Conservation (phyloP, 23 red algal genomes). For the Gracilariopsis chorda region DNA sequence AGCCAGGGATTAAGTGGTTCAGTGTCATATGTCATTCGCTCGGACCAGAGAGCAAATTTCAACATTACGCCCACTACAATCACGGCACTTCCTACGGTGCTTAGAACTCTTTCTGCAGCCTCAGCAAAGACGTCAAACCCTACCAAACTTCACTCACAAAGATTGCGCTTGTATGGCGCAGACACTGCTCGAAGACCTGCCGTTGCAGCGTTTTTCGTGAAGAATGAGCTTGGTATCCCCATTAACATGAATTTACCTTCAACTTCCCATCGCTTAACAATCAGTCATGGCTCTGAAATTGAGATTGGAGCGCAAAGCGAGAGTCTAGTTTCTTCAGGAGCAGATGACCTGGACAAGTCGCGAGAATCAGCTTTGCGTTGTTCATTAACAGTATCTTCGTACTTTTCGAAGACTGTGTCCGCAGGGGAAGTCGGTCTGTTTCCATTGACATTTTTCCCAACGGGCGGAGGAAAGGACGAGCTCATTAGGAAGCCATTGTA, state of each 20-base stretch:
- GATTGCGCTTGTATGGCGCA: neutral
- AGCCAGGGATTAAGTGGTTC: conserved; percentile 68
- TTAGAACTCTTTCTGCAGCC: conserved; percentile 14
- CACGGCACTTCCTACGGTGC: conserved; percentile 17
- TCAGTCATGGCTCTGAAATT: conserved; percentile 36
- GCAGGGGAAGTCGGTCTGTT: conserved; percentile 49
- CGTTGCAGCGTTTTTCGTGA: conserved; percentile 89
- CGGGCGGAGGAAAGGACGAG: neutral
- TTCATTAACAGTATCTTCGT: conserved; percentile 33
- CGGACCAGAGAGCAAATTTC: conserved; percentile 57
- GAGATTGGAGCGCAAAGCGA: conserved; percentile 73
- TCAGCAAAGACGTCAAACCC: neutral
- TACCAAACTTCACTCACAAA: neutral
- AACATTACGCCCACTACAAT: conserved; percentile 78
- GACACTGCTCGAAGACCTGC: conserved; percentile 54
- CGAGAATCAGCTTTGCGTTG: conserved; percentile 41
- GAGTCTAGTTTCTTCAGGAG: conserved; percentile 30
- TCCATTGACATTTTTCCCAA: conserved; percentile 32
- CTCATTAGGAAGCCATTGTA: neutral
- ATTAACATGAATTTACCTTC: conserved; percentile 52
- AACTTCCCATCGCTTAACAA: conserved; percentile 34
- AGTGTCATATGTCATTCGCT: conserved; percentile 56
- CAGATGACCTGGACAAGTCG: neutral
- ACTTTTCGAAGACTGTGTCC: conserved; percentile 33
- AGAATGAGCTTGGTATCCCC: conserved; percentile 79